Percentiles rank a stretch among this genome's conserved stretches.
Evolutionary conservation across 164 flowering plant genomes (phyloP).

Genomic region (Aristolochia fimbriata): DNA sequence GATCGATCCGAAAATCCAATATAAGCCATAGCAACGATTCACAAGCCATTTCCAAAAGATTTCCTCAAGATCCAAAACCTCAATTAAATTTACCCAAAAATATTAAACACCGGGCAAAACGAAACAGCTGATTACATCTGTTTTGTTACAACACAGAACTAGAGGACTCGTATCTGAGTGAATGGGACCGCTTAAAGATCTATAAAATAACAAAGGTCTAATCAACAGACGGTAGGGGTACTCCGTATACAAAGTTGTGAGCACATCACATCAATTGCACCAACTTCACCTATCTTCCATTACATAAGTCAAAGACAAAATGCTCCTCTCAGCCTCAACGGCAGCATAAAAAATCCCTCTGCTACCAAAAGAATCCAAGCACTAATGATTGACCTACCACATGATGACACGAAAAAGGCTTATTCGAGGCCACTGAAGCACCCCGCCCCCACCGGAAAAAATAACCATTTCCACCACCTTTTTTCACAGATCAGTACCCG

Average conservation of each 20-base stretch:
- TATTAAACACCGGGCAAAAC: too few relatives aligned
- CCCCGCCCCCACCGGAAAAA: conserved; percentile 7
- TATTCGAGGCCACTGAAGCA: conserved; percentile 7
- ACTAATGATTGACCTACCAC: conserved; percentile 16
- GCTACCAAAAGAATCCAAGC: conserved; percentile 41
- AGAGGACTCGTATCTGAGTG: not conserved
- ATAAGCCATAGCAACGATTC: too few relatives aligned
- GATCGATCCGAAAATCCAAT: too few relatives aligned
- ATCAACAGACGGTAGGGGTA: too few relatives aligned
- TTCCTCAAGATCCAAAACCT: too few relatives aligned
- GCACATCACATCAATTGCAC: not conserved
- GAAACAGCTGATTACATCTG: too few relatives aligned
- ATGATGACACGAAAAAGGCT: conserved; percentile 7
- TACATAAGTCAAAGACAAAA: conserved; percentile 3
- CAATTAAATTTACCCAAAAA: too few relatives aligned
- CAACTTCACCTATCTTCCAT: not conserved
- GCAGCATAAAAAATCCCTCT: conserved; percentile 32
- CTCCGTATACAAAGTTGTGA: not conserved
- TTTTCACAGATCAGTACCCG: conserved; percentile 27
- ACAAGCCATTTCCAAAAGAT: too few relatives aligned
- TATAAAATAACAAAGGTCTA: too few relatives aligned
- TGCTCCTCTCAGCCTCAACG: conserved; percentile 19
- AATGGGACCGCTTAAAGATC: not conserved
- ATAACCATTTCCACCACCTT: not conserved
- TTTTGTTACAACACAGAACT: too few relatives aligned